Percentiles rank a stretch among this genome's conserved stretches.
These are phyloP conservation scores for Melaleuca quinquenervia DNA, from an alignment of 345 rosid species.

Conservation along the genomic window DNA sequence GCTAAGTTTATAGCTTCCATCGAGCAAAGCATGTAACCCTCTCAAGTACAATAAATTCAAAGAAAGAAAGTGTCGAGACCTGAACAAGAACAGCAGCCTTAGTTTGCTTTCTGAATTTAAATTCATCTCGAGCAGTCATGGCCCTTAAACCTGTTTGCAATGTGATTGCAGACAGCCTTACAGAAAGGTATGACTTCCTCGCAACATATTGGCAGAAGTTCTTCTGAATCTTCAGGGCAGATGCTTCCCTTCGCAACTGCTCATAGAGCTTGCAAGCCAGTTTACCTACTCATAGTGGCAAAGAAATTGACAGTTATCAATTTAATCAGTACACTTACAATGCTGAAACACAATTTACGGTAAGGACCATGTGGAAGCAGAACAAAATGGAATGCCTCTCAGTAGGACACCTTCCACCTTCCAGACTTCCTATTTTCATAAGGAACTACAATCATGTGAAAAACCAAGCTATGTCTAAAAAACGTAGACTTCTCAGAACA, in stretches of 20 bases:
- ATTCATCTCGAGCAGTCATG: conserved; percentile 91
- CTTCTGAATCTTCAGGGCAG: conserved; percentile 85
- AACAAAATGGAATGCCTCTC: neutral
- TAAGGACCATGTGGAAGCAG: neutral
- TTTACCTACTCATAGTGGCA: conserved; percentile 38
- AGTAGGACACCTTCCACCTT: neutral
- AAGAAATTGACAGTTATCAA: neutral
- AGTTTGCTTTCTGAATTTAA: conserved; percentile 82
- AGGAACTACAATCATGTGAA: neutral
- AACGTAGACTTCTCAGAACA: neutral
- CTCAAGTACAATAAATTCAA: conserved; percentile 5
- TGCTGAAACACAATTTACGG: neutral
- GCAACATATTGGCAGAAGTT: conserved; percentile 59
- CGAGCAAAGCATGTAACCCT: neutral
- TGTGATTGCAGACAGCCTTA: conserved; percentile 47
- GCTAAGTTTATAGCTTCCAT: neutral
- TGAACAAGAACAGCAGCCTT: conserved; percentile 83
- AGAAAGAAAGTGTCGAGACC: conserved; percentile 35
- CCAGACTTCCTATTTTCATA: neutral
- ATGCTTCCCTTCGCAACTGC: conserved; percentile 75
- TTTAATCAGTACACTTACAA: neutral
- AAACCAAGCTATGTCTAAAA: neutral
- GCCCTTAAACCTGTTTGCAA: conserved; percentile 88
- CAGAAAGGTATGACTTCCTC: conserved; percentile 46
- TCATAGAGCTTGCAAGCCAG: conserved; percentile 80